Percentiles rank a stretch among this genome's conserved stretches.
Conservation (phyloP, 2,329 filamentous ascomycete genomes). For the Fusarium camptoceras region DNA sequence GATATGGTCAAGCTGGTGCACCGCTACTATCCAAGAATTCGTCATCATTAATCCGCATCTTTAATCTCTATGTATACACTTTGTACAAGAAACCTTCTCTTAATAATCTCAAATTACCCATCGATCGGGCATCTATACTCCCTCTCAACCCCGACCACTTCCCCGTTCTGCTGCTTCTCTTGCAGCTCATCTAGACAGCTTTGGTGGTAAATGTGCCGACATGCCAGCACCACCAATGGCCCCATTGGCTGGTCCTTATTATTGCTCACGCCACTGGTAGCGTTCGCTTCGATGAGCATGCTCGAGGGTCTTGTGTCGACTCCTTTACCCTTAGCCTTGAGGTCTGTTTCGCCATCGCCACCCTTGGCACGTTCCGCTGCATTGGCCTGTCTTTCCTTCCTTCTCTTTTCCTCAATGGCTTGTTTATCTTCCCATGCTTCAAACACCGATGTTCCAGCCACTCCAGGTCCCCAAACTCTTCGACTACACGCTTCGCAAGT, state of each 20-base stretch:
- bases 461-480: conserved; percentile 89
- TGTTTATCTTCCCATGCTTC: conserved; percentile 81
- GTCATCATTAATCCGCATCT: conserved; percentile 45
- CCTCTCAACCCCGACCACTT: conserved; percentile 58
- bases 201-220: conserved; percentile 77
- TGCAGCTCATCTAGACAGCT: conserved; percentile 75
- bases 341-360: conserved; percentile 47
- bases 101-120: conserved; percentile 52
- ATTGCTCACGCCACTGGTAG: conserved; percentile 15
- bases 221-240: conserved; percentile 74
- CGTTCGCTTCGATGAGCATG: conserved; percentile 52
- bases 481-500: conserved; percentile 88
- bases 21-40: conserved; percentile 26
- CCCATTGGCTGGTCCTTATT: conserved; percentile 66
- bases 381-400: conserved; percentile 57
- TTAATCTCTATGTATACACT: conserved; percentile 42
- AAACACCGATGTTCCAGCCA: conserved; percentile 77
- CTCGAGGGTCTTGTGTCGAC: conserved; percentile 56
- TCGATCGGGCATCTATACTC: conserved; percentile 70
- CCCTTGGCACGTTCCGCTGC: conserved; percentile 54
- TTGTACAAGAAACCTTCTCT: conserved; percentile 39
- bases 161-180: conserved; percentile 63
- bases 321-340: conserved; percentile 60
- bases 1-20: background rate
- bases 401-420: conserved; percentile 59